These are phyloP conservation scores for Globisporangium camurandrum DNA, from an alignment of 352 stramenopile genomes.

Conservation along the genomic window DNA sequence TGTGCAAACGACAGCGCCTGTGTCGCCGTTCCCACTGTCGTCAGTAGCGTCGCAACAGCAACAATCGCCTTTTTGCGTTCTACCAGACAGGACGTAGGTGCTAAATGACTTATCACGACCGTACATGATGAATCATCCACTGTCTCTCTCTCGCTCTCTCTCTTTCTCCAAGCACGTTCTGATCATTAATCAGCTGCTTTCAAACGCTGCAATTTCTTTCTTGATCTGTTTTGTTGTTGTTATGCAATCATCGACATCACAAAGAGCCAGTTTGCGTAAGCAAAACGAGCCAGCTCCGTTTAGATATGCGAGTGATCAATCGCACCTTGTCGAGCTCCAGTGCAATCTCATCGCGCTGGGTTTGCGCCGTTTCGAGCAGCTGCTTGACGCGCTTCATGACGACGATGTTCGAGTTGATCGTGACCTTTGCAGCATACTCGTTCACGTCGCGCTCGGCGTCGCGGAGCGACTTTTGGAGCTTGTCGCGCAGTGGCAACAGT, in stretches of 20 bases:
- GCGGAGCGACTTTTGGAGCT: constrained; percentile 57
- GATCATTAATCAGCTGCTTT: constrained; percentile 22
- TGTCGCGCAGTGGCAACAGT: constrained; percentile 47
- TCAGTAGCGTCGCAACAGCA: background rate
- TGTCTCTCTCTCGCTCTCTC: too few relatives aligned
- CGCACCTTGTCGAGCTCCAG: constrained; percentile 32
- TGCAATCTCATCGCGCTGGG: constrained; percentile 26
- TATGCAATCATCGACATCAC: too few relatives aligned
- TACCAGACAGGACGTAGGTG: too few relatives aligned
- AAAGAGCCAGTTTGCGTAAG: background rate
- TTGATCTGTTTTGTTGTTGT: too few relatives aligned
- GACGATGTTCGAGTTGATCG: constrained; percentile 74
- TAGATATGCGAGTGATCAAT: background rate
- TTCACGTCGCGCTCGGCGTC: constrained; percentile 62
- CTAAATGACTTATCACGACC: too few relatives aligned
- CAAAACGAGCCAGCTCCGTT: background rate
- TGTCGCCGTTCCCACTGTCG: too few relatives aligned
- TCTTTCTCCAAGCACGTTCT: background rate
- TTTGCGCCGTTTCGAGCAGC: constrained; percentile 62
- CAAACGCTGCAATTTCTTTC: constrained; percentile 32
- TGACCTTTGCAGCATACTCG: constrained; percentile 55
- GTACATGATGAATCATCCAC: too few relatives aligned
- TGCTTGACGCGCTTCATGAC: constrained; percentile 83
- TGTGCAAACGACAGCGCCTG: background rate
- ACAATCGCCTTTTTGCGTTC: too few relatives aligned